Percentiles rank a stretch among this genome's conserved stretches.
Evolutionary conservation across 2,329 filamentous ascomycete species (phyloP).

Genomic region (Ascosphaera apis): DNA sequence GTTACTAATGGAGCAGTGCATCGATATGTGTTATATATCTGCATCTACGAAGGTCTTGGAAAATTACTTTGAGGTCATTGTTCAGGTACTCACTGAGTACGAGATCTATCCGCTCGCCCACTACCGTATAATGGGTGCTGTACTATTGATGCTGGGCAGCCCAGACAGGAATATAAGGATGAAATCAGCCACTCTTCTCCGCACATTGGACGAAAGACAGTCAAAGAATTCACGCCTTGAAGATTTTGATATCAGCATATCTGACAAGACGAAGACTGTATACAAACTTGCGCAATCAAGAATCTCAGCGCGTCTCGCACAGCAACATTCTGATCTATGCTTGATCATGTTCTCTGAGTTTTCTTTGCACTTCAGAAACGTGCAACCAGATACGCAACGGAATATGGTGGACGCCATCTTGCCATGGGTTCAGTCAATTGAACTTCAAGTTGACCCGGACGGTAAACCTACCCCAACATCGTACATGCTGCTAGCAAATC

Average conservation of each 20-base stretch:
- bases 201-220: slow-evolving; percentile 61
- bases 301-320: slow-evolving; percentile 72
- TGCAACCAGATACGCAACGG: slow-evolving; percentile 60
- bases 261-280: slow-evolving; percentile 92
- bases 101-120: slow-evolving; percentile 66
- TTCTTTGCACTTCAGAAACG: slow-evolving; percentile 72
- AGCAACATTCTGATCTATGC: slow-evolving; percentile 68
- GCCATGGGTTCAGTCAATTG: slow-evolving; percentile 88
- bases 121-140: slow-evolving; percentile 74
- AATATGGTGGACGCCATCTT: slow-evolving; percentile 88
- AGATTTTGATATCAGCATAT: slow-evolving; percentile 95
- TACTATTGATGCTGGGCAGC: slow-evolving; percentile 79
- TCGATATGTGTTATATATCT: slow-evolving; percentile 71
- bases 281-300: slow-evolving; percentile 97
- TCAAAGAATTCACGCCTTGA: slow-evolving; percentile 75
- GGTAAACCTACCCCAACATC: slow-evolving; percentile 77
- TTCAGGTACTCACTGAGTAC: slow-evolving; percentile 62
- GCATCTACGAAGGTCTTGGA: slow-evolving; percentile 64
- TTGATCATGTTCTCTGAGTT: slow-evolving; percentile 95
- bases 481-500: slow-evolving; percentile 82
- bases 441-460: slow-evolving; percentile 76
- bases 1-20: slow-evolving; percentile 69
- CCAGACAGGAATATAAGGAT: slow-evolving; percentile 73
- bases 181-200: slow-evolving; percentile 62
- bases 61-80: slow-evolving; percentile 87